Evolutionary conservation across 1,139 yeast genomes (phyloP), one percentile per base, ranked within the genome.

Genomic region (Scheffersomyces illinoinensis): DNA sequence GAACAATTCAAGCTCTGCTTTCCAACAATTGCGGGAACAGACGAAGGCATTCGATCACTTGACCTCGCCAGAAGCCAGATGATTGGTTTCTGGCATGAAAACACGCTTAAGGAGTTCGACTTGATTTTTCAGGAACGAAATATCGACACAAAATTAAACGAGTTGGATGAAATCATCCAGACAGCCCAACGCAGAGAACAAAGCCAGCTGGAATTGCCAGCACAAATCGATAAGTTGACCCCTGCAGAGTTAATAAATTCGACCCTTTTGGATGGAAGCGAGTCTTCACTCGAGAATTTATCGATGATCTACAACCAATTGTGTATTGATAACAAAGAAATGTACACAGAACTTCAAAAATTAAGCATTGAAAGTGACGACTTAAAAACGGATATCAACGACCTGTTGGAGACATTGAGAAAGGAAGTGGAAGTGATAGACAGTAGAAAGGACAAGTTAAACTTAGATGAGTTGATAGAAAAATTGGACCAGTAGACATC

Each of bases 1-100:
- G 92, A 89, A 17, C 87, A 86, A 62, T 72, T 91, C 46, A 76
- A 78, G 50, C 75, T 85, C 39, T 90, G 97, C 68, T 92, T 86
- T 70, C 96, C 97, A 0, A 74, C 79, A 0, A 77, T 89, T 23
- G 78, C 88, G 0, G 64, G 73, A 17, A 74, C 84, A 3, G 75
- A 74, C 20, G 83, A 82, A 12, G 95, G 93, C 0, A 69, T 72
- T 6, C 74, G 74, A 47, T 79, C 85, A 1, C 73, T 91, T 19
- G 81, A 82, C 46, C 83, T 82, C 50, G 90, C 93, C 3, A 78
- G 89, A 57, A 72, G 76, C 5, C 95, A 90, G 67, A 83, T 91
- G 20, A 73, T 82, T 10, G 81, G 82, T 46, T 87, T 85, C 63
- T 90, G 95, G 91, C 78, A 78, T 52, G 73, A 76, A 14, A 83